Evolutionary conservation across 352 stramenopile species (phyloP).

Genomic region (Globisporangium emineosum): DNA sequence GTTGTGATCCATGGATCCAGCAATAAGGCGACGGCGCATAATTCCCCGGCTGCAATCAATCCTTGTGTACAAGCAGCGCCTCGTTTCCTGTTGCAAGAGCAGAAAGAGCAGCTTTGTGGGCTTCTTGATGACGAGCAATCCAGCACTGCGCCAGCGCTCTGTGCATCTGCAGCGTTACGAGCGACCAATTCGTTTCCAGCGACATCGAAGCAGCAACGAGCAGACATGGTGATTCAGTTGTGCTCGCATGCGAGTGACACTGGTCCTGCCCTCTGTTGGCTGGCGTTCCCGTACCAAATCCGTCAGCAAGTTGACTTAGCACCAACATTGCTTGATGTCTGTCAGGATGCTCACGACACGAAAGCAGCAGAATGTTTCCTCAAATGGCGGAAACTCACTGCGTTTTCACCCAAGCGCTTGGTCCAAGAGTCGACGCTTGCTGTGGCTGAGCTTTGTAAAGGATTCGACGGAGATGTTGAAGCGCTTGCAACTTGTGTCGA

Average conservation of each 20-base stretch:
- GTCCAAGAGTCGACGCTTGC: conserved; percentile 11
- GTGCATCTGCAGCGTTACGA: conserved; percentile 29
- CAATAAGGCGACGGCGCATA: neutral
- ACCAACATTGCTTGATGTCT: conserved; percentile 30
- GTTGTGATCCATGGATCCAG: neutral
- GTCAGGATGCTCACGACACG: conserved; percentile 27
- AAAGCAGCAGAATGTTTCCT: conserved; percentile 33
- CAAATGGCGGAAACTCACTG: conserved; percentile 30
- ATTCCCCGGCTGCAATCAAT: neutral
- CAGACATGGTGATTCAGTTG: conserved; percentile 26
- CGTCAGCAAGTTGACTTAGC: conserved; percentile 23
- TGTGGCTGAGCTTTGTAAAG: conserved; percentile 18
- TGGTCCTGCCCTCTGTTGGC: conserved; percentile 51
- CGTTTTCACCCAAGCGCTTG: conserved; percentile 20
- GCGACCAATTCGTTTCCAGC: conserved; percentile 14
- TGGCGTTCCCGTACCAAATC: conserved; percentile 23
- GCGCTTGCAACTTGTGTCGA: conserved; percentile 32
- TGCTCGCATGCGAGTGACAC: conserved; percentile 18
- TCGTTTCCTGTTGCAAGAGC: conserved; percentile 23
- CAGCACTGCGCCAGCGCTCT: conserved; percentile 20
- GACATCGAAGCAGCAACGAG: conserved; percentile 11
- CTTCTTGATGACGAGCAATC: neutral
- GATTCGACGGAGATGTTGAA: conserved; percentile 17
- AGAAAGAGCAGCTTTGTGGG: conserved; percentile 31
- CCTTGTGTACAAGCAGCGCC: conserved; percentile 29